phyloP scores from a whole-genome alignment of 495 filamentous ascomycete genomes.

The Hypoxylon fragiforme region DNA sequence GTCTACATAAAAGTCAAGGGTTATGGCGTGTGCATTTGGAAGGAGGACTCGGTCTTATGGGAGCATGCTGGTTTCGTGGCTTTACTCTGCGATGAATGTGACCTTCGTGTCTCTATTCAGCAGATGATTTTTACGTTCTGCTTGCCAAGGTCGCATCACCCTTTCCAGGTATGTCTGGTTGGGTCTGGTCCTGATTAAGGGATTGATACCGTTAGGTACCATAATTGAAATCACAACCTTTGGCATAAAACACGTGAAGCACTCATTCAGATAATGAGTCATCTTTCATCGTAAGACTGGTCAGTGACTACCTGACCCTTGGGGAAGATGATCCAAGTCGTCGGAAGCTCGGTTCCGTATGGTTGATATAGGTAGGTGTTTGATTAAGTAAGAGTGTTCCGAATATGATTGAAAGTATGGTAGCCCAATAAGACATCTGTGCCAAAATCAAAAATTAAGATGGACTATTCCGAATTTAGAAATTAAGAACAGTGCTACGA shows the following conservation, averaged over 20 bases:
- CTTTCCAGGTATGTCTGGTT: not conserved
- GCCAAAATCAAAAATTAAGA: too few species aligned
- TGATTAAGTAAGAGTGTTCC: too few species aligned
- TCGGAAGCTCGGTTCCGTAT: slow-evolving; percentile 28
- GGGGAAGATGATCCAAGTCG: slow-evolving; percentile 10
- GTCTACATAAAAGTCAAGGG: slow-evolving; percentile 40
- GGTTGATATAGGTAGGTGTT: too few species aligned
- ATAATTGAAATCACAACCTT: slow-evolving; percentile 31
- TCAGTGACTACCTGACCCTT: too few species aligned
- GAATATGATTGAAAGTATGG: too few species aligned
- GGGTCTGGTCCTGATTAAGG: slow-evolving; percentile 6
- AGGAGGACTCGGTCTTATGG: slow-evolving; percentile 15
- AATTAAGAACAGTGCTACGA: too few species aligned
- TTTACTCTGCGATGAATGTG: slow-evolving; percentile 24
- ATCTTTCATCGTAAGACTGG: too few species aligned
- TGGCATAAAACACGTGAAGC: slow-evolving; percentile 7
- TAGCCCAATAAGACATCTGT: too few species aligned
- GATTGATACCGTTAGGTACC: slow-evolving; percentile 18
- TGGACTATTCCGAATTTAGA: too few species aligned
- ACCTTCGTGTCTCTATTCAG: slow-evolving; percentile 12
- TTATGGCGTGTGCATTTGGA: slow-evolving; percentile 26
- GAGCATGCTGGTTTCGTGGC: slow-evolving; percentile 19
- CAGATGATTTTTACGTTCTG: slow-evolving; percentile 12
- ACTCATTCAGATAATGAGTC: slow-evolving; percentile 10
- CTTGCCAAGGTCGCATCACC: slow-evolving; percentile 7